Conservation (phyloP, 768 basidiomycete species). For the Suillus spraguei region DNA sequence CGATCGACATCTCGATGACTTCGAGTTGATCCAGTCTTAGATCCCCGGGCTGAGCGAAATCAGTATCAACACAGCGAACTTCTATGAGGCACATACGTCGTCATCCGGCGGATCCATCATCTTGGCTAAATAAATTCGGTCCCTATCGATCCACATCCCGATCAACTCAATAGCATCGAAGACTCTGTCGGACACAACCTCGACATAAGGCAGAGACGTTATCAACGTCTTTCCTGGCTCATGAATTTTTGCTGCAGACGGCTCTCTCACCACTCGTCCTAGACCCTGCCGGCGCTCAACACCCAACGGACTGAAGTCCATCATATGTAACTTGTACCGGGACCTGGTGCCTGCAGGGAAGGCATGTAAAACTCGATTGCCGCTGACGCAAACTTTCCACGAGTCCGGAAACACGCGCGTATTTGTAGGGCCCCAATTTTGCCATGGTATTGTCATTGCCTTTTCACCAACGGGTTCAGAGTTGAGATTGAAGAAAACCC, state of each 20-base stretch:
- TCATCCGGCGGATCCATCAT: background rate
- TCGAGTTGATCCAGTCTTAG: background rate
- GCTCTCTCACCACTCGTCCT: background rate
- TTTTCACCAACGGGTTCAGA: background rate
- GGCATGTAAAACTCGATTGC: background rate
- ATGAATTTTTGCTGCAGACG: background rate
- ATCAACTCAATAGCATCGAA: background rate
- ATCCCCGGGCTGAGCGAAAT: background rate
- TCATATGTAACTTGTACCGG: background rate
- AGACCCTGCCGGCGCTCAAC: slow-evolving; percentile 1
- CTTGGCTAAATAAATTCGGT: background rate
- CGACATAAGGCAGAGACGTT: slow-evolving; percentile 9
- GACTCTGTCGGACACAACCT: slow-evolving; percentile 1
- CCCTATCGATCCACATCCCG: background rate
- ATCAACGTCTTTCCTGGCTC: background rate
- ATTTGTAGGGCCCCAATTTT: slow-evolving; percentile 9
- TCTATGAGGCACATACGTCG: background rate
- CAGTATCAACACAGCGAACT: background rate
- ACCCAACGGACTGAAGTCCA: slow-evolving; percentile 3
- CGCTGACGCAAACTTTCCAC: background rate
- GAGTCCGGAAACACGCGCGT: background rate
- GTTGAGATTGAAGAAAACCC: background rate
- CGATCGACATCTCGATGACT: background rate
- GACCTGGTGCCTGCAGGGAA: background rate
- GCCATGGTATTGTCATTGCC: slow-evolving; percentile 6